These are phyloP conservation scores for Hericium rajendrae DNA, from an alignment of 768 basidiomycete species.

Conservation along the genomic window DNA sequence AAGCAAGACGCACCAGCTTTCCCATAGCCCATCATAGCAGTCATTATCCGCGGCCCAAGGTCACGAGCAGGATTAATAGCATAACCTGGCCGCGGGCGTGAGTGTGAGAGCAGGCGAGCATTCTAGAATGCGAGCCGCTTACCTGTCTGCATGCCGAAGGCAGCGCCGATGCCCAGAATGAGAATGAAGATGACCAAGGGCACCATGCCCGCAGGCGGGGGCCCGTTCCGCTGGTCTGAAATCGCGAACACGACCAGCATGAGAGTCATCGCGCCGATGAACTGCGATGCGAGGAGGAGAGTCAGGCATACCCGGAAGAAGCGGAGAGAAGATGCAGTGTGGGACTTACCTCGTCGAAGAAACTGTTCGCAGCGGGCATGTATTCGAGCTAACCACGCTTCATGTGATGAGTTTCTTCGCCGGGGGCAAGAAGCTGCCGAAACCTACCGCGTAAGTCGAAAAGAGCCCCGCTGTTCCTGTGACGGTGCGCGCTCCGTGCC, in stretches of 20 bases:
- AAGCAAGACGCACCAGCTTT: not conserved
- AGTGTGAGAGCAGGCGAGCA: not conserved
- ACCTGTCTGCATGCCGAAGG: slow-evolving; percentile 55
- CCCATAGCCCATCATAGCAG: slow-evolving; percentile 48
- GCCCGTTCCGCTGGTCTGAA: slow-evolving; percentile 42
- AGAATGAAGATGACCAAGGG: slow-evolving; percentile 35
- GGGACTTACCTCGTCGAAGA: slow-evolving; percentile 33
- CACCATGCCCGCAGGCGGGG: slow-evolving; percentile 37
- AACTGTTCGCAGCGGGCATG: slow-evolving; percentile 31
- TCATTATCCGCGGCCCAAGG: slow-evolving; percentile 58
- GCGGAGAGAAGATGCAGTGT: not conserved
- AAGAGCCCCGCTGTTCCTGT: slow-evolving; percentile 45
- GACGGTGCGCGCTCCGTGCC: slow-evolving; percentile 42
- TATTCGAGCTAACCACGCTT: slow-evolving; percentile 25
- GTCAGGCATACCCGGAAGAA: not conserved
- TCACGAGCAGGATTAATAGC: slow-evolving; percentile 68
- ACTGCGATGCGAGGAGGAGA: slow-evolving; percentile 15
- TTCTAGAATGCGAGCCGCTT: not conserved
- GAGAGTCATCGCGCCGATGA: slow-evolving; percentile 45
- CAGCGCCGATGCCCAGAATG: slow-evolving; percentile 46
- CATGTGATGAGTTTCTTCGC: not conserved
- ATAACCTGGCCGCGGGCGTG: slow-evolving; percentile 27
- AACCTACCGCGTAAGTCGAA: slow-evolving; percentile 47
- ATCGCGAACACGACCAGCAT: slow-evolving; percentile 45
- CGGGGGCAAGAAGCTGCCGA: not conserved